These are phyloP conservation scores for Aspergillus brunneoviolaceus DNA, from an alignment of 2,329 filamentous ascomycete genomes.

Conservation along the genomic window DNA sequence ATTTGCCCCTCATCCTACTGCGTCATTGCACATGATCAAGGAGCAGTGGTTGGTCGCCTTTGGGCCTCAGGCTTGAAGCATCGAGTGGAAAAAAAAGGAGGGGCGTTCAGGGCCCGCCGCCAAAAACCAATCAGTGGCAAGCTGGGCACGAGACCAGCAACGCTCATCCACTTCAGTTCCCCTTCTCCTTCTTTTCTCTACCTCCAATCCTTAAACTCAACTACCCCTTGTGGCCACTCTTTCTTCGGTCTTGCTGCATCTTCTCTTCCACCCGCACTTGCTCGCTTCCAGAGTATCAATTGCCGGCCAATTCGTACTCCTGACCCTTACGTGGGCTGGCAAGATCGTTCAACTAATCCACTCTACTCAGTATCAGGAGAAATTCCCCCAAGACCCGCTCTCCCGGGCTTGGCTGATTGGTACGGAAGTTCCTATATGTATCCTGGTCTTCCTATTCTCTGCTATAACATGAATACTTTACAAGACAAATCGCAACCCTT, in stretches of 20 bases:
- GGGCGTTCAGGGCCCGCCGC: conserved; percentile 13
- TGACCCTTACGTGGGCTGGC: not conserved
- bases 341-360: not conserved
- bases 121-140: conserved; percentile 14
- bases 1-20: not conserved
- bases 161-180: conserved; percentile 8
- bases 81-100: conserved; percentile 9
- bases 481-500: not conserved
- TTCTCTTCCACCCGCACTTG: conserved; percentile 8
- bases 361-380: not conserved
- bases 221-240: conserved; percentile 9
- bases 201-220: no score
- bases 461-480: not conserved
- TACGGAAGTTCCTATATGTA: not conserved
- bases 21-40: not conserved
- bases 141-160: conserved; percentile 19
- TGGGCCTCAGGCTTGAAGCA: not conserved
- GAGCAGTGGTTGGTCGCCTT: conserved; percentile 1
- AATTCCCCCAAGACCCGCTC: not conserved
- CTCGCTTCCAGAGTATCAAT: conserved; percentile 12
- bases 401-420: not conserved
- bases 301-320: conserved; percentile 20
- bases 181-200: conserved; percentile 12
- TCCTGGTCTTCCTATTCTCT: not conserved
- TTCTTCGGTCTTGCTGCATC: conserved; percentile 6